A percentile compares a stretch with the other conserved stretches of the same genome.
Conservation (phyloP, 805 yeast species). For the Candida michaelii region DNA sequence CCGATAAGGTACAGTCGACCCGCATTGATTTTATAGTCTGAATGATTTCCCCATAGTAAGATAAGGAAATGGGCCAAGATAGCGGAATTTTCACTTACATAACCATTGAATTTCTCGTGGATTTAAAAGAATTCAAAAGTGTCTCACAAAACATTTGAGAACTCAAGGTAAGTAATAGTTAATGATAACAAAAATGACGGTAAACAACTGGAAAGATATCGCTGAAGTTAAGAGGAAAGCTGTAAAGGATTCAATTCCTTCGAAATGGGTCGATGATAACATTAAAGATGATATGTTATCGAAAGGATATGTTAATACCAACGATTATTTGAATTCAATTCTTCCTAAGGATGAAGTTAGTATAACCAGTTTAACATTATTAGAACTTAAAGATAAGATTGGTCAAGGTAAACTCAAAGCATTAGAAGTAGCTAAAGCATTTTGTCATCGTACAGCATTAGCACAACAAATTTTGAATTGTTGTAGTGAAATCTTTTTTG, state of each 20-base stretch:
- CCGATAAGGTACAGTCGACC: not conserved
- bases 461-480: conserved; percentile 55
- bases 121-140: too few relatives aligned
- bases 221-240: not conserved
- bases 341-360: conserved; percentile 11
- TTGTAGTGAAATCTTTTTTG: conserved; percentile 36
- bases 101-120: too few relatives aligned
- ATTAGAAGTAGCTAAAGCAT: conserved; percentile 50
- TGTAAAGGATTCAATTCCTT: conserved; percentile 5
- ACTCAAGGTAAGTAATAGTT: too few relatives aligned
- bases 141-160: too few relatives aligned
- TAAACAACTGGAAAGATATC: conserved; percentile 3
- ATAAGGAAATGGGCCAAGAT: too few relatives aligned
- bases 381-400: conserved; percentile 2
- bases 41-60: too few relatives aligned
- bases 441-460: conserved; percentile 56
- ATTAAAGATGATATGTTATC: conserved; percentile 1
- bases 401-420: conserved; percentile 24
- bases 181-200: not conserved
- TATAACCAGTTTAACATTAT: conserved; percentile 11
- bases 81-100: too few relatives aligned
- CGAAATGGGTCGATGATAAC: conserved; percentile 6
- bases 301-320: conserved; percentile 8
- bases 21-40: not conserved
- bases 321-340: conserved; percentile 10